Conservation (phyloP, 345 rosid species). For the Lumnitzera littorea region DNA sequence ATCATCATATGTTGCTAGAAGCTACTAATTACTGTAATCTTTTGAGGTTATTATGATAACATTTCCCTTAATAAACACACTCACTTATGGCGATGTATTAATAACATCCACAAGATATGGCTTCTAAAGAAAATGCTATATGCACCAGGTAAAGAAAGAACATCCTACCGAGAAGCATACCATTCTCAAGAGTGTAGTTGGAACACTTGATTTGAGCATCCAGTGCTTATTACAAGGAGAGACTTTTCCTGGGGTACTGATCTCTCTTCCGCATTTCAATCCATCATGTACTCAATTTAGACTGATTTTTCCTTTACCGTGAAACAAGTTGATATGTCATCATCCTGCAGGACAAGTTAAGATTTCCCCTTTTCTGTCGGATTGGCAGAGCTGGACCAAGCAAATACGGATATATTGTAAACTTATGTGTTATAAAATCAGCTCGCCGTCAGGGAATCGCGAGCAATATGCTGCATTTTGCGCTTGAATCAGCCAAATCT, state of each 20-base stretch:
- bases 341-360: conserved; percentile 49
- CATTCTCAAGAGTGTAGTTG: conserved; percentile 73
- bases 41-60: too few species aligned
- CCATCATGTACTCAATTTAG: background rate
- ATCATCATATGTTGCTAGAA: too few species aligned
- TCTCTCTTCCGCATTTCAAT: background rate
- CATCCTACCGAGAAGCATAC: conserved; percentile 46
- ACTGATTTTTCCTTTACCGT: background rate
- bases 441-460: conserved; percentile 87
- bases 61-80: too few species aligned
- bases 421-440: conserved; percentile 74
- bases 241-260: conserved; percentile 75
- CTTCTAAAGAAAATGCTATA: background rate
- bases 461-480: conserved; percentile 64
- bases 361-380: conserved; percentile 42
- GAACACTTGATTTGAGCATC: conserved; percentile 79
- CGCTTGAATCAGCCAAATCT: conserved; percentile 50
- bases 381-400: conserved; percentile 28
- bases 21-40: too few species aligned
- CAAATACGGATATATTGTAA: conserved; percentile 66
- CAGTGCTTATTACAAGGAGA: conserved; percentile 59
- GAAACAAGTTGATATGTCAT: conserved; percentile 2
- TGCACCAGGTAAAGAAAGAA: conserved; percentile 60
- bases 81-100: background rate
- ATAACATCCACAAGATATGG: background rate